These are phyloP conservation scores for Talaromyces ruber DNA, from an alignment of 495 filamentous ascomycete species.

Conservation along the genomic window DNA sequence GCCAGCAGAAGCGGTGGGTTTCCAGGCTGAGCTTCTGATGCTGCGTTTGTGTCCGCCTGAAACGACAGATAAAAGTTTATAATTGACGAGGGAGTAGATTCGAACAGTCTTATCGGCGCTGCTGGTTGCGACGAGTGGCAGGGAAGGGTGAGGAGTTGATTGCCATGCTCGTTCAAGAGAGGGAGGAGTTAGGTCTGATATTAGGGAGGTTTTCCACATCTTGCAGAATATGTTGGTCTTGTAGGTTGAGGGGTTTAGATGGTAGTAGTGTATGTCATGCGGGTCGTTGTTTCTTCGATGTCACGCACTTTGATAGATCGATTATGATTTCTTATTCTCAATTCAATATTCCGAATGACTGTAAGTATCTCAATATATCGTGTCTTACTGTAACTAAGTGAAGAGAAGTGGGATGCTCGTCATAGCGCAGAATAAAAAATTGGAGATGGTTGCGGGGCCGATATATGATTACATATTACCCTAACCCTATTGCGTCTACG, in stretches of 20 bases:
- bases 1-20: slow-evolving; percentile 42
- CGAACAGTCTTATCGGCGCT: slow-evolving; percentile 78
- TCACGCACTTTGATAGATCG: no score
- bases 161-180: slow-evolving; percentile 75
- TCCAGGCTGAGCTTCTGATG: slow-evolving; percentile 76
- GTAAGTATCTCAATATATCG: not conserved
- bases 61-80: slow-evolving; percentile 67
- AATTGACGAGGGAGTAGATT: slow-evolving; percentile 76
- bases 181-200: slow-evolving; percentile 46
- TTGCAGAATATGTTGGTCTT: not conserved
- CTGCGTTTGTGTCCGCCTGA: slow-evolving; percentile 84
- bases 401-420: not conserved
- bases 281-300: not conserved
- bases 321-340: not conserved
- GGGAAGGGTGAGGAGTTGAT: slow-evolving; percentile 73
- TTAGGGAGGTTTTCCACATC: slow-evolving; percentile 10
- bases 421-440: slow-evolving; percentile 1
- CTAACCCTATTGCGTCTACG: not conserved
- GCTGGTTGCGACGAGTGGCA: slow-evolving; percentile 82
- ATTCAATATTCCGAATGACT: not conserved
- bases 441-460: not conserved
- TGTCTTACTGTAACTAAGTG: not conserved
- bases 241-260: not conserved
- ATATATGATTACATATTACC: not conserved
- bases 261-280: not conserved